Conservation (phyloP, 2,329 filamentous ascomycete species). For the Pseudogymnoascus verrucosus region DNA sequence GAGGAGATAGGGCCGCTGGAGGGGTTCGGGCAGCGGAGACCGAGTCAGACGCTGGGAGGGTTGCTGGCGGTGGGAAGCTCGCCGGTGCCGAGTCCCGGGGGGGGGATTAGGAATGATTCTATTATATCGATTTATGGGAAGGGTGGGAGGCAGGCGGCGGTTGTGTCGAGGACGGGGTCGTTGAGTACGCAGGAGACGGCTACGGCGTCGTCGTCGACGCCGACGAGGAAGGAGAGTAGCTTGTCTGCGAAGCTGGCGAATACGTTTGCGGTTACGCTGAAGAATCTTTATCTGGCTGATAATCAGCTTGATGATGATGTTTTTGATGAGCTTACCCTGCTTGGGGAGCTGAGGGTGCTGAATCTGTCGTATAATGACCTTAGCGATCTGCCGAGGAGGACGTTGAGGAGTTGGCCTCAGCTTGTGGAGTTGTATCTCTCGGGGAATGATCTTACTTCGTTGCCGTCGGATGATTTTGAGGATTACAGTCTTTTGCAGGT, state of each 20-base stretch:
- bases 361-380: conserved; percentile 95
- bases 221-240: conserved; percentile 76
- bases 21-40: conserved; percentile 58
- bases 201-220: conserved; percentile 43
- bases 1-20: conserved; percentile 68
- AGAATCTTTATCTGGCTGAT: conserved; percentile 81
- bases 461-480: conserved; percentile 90
- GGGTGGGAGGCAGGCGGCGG: conserved; percentile 76
- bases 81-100: conserved; percentile 49
- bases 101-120: conserved; percentile 63
- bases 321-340: conserved; percentile 79
- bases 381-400: conserved; percentile 68
- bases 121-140: conserved; percentile 73
- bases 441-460: conserved; percentile 83
- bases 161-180: conserved; percentile 59
- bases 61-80: conserved; percentile 69
- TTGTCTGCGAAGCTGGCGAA: conserved; percentile 70
- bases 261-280: conserved; percentile 81
- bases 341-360: conserved; percentile 76
- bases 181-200: conserved; percentile 32
- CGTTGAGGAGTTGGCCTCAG: conserved; percentile 82
- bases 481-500: conserved; percentile 81
- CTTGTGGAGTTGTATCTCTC: conserved; percentile 90
- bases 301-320: conserved; percentile 92
- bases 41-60: conserved; percentile 75